Evolutionary conservation across 2,329 filamentous ascomycete genomes (phyloP).

Genomic region (Clathrospora elynae): DNA sequence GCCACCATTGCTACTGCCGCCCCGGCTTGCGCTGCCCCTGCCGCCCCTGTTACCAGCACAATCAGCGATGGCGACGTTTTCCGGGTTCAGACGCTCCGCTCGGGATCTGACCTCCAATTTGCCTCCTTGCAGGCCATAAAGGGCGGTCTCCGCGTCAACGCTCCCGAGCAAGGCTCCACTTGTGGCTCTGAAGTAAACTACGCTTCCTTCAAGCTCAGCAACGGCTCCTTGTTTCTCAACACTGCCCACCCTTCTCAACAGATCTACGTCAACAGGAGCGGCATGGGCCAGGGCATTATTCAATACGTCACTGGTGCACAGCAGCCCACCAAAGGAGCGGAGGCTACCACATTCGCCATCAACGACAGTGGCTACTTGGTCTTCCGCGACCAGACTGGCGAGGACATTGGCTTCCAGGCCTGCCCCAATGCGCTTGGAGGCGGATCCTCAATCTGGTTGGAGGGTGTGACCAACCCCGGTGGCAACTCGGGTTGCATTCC

Average conservation of each 20-base stretch:
- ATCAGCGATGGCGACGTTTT: conserved; percentile 50
- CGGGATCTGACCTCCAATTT: conserved; percentile 58
- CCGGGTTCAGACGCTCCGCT: conserved; percentile 57
- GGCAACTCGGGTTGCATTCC: conserved; percentile 44
- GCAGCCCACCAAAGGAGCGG: conserved; percentile 48
- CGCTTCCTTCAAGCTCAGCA: conserved; percentile 59
- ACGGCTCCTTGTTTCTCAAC: conserved; percentile 56
- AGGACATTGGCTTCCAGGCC: conserved; percentile 55
- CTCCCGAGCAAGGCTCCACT: conserved; percentile 53
- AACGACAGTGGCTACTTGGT: conserved; percentile 53
- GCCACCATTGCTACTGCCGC: conserved; percentile 32
- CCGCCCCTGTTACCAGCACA: conserved; percentile 2
- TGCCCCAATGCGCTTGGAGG: conserved; percentile 57
- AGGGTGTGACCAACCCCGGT: conserved; percentile 21
- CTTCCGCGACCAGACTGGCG: conserved; percentile 42
- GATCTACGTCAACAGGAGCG: conserved; percentile 61
- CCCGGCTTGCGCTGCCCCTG: conserved; percentile 23
- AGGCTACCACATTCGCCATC: conserved; percentile 57
- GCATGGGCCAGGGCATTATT: conserved; percentile 62
- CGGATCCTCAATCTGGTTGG: conserved; percentile 42
- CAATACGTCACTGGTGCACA: conserved; percentile 58
- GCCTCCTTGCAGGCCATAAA: conserved; percentile 53
- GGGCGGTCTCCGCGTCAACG: conserved; percentile 53
- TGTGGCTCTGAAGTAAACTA: conserved; percentile 51
- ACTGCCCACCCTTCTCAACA: conserved; percentile 54